A percentile compares a stretch with the other conserved stretches of the same genome.
These are phyloP conservation scores for Primulina tabacum DNA, from an alignment of 257 asterid genomes.

Conservation along the genomic window DNA sequence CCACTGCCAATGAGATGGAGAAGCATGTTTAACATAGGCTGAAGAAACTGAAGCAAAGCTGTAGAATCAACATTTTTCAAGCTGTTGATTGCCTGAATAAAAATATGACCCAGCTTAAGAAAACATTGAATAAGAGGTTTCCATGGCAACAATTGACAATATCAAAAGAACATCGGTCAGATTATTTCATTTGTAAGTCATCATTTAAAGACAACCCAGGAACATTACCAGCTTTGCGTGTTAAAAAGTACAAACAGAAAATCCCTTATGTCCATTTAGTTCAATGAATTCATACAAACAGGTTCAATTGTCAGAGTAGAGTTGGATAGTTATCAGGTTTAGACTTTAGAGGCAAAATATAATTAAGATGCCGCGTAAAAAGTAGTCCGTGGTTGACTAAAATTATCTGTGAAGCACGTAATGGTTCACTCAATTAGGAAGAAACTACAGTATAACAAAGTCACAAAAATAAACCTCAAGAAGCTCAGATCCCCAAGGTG, in stretches of 20 bases:
- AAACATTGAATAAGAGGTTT: neutral
- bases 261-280: constrained; percentile 6
- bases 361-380: neutral
- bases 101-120: constrained; percentile 18
- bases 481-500: constrained; percentile 99
- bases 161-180: constrained; percentile 14
- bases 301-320: constrained; percentile 10
- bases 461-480: constrained; percentile 66
- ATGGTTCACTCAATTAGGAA: constrained; percentile 22
- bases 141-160: constrained; percentile 9
- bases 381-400: constrained; percentile 7
- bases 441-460: constrained; percentile 14
- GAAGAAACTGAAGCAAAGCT: constrained; percentile 98
- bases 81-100: constrained; percentile 92
- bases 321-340: constrained; percentile 4
- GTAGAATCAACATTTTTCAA: constrained; percentile 98
- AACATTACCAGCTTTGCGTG: constrained; percentile 1
- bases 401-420: constrained; percentile 19
- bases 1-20: constrained; percentile 99
- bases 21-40: constrained; percentile 97
- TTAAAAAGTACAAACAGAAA: neutral
- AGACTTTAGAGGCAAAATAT: constrained; percentile 2
- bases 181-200: constrained; percentile 22
- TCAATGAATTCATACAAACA: neutral
- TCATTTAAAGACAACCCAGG: constrained; percentile 11